A percentile compares a stretch with the other conserved stretches of the same genome.
phyloP scores from a whole-genome alignment of 1,284 basidiomycete species.

The Pisolithus thermaeus region DNA sequence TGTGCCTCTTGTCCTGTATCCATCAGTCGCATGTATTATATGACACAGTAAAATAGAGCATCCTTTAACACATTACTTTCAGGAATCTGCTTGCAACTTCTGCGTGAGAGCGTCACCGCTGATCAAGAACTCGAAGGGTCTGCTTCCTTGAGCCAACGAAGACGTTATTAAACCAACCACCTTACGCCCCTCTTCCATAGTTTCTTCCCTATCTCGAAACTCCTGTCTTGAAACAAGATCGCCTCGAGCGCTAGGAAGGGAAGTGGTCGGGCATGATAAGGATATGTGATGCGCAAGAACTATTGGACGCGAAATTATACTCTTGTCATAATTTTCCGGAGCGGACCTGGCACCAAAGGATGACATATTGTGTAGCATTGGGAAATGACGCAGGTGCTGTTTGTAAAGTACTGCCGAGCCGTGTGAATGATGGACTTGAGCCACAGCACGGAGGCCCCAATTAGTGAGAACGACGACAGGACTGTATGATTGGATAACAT shows the following conservation, averaged over 20 bases:
- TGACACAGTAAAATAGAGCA: not conserved
- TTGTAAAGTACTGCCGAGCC: constrained; percentile 36
- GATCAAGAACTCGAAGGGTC: constrained; percentile 20
- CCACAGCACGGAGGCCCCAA: constrained; percentile 49
- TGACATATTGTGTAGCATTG: constrained; percentile 18
- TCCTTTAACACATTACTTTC: not conserved
- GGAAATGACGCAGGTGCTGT: constrained; percentile 50
- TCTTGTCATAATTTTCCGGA: constrained; percentile 7
- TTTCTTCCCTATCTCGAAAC: constrained; percentile 16
- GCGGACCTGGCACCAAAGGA: constrained; percentile 14
- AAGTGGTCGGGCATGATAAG: constrained; percentile 24
- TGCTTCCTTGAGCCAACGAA: constrained; percentile 14
- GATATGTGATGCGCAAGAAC: constrained; percentile 45
- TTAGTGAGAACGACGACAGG: constrained; percentile 57
- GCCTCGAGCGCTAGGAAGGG: constrained; percentile 19
- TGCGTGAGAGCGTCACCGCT: constrained; percentile 12
- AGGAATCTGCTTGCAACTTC: not conserved
- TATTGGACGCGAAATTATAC: constrained; percentile 16
- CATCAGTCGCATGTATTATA: constrained; percentile 10
- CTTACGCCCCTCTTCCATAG: constrained; percentile 18
- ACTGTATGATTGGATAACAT: constrained; percentile 44
- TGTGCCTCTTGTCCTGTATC: not conserved
- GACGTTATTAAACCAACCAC: constrained; percentile 31
- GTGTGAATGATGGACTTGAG: constrained; percentile 15
- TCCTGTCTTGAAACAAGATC: constrained; percentile 24